A percentile compares a stretch with the other conserved stretches of the same genome.
Conservation (phyloP, 345 rosid genomes). For the Pelargonium nanum region DNA sequence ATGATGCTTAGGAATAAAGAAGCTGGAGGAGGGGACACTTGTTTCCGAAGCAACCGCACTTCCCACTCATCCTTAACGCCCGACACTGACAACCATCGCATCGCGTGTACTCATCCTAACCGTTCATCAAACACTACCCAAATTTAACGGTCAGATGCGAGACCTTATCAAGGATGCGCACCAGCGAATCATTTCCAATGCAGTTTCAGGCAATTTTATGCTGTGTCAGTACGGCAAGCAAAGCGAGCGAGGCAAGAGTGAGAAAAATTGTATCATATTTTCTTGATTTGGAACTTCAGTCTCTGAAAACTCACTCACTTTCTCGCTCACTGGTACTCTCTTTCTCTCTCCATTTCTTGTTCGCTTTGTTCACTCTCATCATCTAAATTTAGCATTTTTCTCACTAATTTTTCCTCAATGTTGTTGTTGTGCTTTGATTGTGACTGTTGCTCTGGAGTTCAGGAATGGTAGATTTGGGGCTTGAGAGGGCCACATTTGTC, state of each 20-base stretch:
- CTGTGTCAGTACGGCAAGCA: conserved; percentile 8
- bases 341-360: conserved; percentile 1
- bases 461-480: conserved; percentile 39
- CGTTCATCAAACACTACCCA: not conserved
- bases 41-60: conserved; percentile 26
- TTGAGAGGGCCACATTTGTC: conserved; percentile 19
- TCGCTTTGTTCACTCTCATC: conserved; percentile 1
- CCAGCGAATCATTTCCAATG: not conserved
- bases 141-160: not conserved
- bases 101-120: not conserved
- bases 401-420: not conserved
- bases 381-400: conserved; percentile 1
- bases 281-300: conserved; percentile 32
- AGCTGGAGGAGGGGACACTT: no score
- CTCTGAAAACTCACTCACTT: conserved; percentile 17
- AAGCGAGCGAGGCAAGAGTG: not conserved
- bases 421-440: conserved; percentile 6
- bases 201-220: not conserved
- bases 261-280: conserved; percentile 16
- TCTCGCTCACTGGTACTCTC: not conserved
- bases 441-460: conserved; percentile 13
- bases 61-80: not conserved
- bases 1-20: no score
- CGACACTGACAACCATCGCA: no score
- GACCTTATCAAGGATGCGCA: not conserved